Conservation (phyloP, 2,329 filamentous ascomycete genomes). For the Scedosporium boydii region DNA sequence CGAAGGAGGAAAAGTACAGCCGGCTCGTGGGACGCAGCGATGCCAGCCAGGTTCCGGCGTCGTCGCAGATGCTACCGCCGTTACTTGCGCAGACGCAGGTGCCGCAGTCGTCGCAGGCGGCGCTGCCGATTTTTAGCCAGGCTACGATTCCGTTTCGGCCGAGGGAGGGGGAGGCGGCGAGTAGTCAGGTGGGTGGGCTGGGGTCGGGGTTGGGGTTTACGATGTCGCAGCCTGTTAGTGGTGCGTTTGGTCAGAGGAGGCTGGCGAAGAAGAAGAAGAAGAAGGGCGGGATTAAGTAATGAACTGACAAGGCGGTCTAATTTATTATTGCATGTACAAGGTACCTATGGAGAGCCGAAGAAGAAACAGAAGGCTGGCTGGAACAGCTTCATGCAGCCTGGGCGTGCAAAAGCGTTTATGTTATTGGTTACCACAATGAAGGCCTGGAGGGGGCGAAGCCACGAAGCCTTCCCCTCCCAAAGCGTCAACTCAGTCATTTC, state of each 20-base stretch:
- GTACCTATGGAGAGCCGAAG: too few relatives aligned
- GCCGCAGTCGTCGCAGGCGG: constrained; percentile 24
- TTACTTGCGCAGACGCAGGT: constrained; percentile 11
- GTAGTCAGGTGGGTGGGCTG: constrained; percentile 6
- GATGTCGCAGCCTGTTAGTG: constrained; percentile 38
- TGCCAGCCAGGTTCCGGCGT: constrained; percentile 4
- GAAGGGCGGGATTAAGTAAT: constrained; percentile 29
- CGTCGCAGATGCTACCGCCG: constrained; percentile 10
- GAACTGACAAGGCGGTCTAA: too few relatives aligned
- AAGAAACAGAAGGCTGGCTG: too few relatives aligned
- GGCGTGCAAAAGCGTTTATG: too few relatives aligned
- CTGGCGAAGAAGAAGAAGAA: constrained; percentile 36
- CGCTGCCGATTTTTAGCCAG: constrained; percentile 15
- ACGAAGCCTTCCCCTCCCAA: too few relatives aligned
- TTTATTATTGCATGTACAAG: too few relatives aligned
- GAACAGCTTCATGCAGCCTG: too few relatives aligned
- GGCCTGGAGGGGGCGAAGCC: too few relatives aligned
- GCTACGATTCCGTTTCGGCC: background rate
- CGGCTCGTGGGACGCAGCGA: background rate
- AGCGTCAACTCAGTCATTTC: too few relatives aligned
- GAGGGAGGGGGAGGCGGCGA: background rate
- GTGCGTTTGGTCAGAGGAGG: constrained; percentile 34
- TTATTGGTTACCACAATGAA: too few relatives aligned
- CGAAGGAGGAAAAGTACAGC: constrained; percentile 9
- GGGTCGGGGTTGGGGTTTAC: constrained; percentile 12